Conservation (phyloP, 106 monocot genomes). For the Allium sativum region DNA sequence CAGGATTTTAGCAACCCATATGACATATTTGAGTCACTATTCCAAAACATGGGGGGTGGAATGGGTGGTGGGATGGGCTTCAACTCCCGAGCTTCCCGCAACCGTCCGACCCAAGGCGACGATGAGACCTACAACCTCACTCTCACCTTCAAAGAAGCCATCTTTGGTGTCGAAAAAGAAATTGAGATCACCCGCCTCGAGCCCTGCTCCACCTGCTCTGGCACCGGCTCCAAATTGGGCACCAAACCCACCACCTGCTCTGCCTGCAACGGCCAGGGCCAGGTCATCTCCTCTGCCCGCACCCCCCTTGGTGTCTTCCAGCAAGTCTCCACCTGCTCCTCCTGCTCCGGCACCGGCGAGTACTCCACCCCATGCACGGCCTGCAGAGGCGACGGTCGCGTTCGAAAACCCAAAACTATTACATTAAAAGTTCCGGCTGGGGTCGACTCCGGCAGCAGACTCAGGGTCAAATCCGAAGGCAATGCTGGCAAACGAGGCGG, state of each 20-base stretch:
- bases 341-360: slow-evolving; percentile 66
- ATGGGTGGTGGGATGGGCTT: slow-evolving; percentile 61
- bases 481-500: slow-evolving; percentile 89
- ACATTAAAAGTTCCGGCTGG: slow-evolving; percentile 90
- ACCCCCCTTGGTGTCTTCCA: slow-evolving; percentile 93
- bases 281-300: slow-evolving; percentile 68
- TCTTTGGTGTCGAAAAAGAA: slow-evolving; percentile 94
- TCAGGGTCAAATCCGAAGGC: slow-evolving; percentile 84
- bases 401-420: slow-evolving; percentile 74
- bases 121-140: slow-evolving; percentile 82
- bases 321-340: slow-evolving; percentile 59
- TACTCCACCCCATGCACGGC: slow-evolving; percentile 68
- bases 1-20: slow-evolving; percentile 95
- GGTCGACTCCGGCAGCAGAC: slow-evolving; percentile 80
- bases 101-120: slow-evolving; percentile 79
- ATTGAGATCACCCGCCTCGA: slow-evolving; percentile 83
- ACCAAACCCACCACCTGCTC: slow-evolving; percentile 73
- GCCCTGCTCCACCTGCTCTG: slow-evolving; percentile 61
- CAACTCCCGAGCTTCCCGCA: slow-evolving; percentile 50
- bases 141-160: slow-evolving; percentile 82
- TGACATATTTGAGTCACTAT: slow-evolving; percentile 82
- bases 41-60: slow-evolving; percentile 68
- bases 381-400: slow-evolving; percentile 78
- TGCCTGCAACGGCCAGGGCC: slow-evolving; percentile 89
- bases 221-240: slow-evolving; percentile 82